Evolutionary conservation across 148 eudicot species (phyloP).

Genomic region (Persicaria maculosa): DNA sequence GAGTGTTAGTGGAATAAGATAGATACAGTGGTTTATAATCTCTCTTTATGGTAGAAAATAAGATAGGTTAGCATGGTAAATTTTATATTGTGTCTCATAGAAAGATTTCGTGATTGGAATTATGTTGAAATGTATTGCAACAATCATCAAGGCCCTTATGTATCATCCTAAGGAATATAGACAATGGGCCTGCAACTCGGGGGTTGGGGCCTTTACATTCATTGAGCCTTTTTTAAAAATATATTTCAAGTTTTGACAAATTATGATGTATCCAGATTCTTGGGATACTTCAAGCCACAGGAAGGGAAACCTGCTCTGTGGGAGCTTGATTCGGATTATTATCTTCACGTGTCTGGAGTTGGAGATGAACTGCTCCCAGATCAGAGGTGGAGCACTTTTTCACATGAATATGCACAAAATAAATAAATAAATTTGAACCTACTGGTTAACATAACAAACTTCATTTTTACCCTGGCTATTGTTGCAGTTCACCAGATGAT

Average conservation of each 20-base stretch:
- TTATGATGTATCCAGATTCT: conserved; percentile 42
- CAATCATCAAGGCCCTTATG: background rate
- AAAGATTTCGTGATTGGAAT: background rate
- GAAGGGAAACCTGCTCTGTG: conserved; percentile 98
- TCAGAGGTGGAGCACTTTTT: conserved; percentile 35
- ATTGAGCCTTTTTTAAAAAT: background rate
- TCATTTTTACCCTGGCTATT: background rate
- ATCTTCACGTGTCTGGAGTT: conserved; percentile 87
- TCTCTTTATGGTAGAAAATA: background rate
- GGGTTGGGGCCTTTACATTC: background rate
- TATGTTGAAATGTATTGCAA: background rate
- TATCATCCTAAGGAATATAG: background rate
- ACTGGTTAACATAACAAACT: background rate
- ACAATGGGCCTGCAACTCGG: background rate
- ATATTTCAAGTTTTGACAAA: background rate
- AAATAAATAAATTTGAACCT: background rate
- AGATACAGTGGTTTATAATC: no score
- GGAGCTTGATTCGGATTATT: conserved; percentile 99
- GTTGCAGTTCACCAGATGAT: conserved; percentile 39
- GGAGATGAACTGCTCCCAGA: conserved; percentile 61
- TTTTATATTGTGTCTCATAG: background rate
- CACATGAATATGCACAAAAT: background rate
- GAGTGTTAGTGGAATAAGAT: background rate
- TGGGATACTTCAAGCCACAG: conserved; percentile 95
- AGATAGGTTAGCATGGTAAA: background rate